phyloP scores from a whole-genome alignment of 495 filamentous ascomycete genomes.

The Podospora sp. region DNA sequence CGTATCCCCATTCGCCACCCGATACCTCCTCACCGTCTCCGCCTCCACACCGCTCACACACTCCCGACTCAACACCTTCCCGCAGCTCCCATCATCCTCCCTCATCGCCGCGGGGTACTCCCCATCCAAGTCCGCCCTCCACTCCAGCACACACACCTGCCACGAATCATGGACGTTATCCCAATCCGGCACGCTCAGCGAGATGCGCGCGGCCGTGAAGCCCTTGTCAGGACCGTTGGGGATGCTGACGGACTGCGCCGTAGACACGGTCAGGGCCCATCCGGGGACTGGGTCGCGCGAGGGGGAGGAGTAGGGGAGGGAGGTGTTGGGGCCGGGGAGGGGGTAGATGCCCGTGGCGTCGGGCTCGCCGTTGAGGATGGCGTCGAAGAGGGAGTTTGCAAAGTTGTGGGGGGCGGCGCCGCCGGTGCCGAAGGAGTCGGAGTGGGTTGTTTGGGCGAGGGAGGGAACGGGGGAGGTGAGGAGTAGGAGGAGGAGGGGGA shows the following conservation, averaged over 20 bases:
- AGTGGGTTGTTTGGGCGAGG: too few species aligned
- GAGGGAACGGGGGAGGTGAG: too few species aligned
- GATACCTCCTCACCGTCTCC: neutral
- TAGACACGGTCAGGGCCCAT: neutral
- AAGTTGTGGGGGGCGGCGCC: neutral
- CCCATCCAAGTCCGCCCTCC: neutral
- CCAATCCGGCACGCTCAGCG: neutral
- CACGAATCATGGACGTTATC: neutral
- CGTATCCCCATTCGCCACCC: neutral
- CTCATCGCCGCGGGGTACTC: neutral
- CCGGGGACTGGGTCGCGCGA: neutral
- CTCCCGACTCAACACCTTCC: neutral
- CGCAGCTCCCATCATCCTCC: neutral
- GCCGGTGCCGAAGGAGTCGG: neutral
- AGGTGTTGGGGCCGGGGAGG: neutral
- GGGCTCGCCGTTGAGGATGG: neutral
- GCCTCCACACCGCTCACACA: neutral
- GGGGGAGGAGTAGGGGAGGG: neutral
- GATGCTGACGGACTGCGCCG: neutral
- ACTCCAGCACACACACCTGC: neutral
- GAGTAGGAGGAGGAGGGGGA: too few species aligned
- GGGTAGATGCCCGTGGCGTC: neutral
- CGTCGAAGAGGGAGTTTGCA: neutral
- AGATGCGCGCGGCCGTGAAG: neutral
- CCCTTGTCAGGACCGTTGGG: neutral